Evolutionary conservation across 2,329 filamentous ascomycete genomes (phyloP).

Genomic region (Magnaporthiopsis poae): DNA sequence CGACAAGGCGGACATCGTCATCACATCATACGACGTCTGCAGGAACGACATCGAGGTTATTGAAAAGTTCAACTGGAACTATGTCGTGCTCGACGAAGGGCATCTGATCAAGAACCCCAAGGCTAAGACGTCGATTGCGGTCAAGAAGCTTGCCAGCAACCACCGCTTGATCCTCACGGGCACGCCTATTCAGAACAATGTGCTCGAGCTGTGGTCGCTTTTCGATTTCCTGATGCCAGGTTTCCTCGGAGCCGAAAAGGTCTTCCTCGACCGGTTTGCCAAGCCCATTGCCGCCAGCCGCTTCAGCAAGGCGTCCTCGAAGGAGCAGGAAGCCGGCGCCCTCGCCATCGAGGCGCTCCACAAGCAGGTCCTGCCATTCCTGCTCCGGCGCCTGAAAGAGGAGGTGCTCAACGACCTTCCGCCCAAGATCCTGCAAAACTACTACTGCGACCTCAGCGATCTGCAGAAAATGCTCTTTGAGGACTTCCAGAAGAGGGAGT

Average conservation of each 20-base stretch:
- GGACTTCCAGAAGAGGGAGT: constrained; percentile 88
- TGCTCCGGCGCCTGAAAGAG: constrained; percentile 90
- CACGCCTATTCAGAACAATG: constrained; percentile 96
- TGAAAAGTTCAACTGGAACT: constrained; percentile 79
- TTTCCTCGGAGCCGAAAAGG: constrained; percentile 85
- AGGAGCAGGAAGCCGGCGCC: constrained; percentile 93
- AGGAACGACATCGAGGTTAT: constrained; percentile 87
- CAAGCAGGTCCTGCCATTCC: constrained; percentile 94
- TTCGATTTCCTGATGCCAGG: constrained; percentile 99
- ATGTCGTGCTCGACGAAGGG: constrained; percentile 91
- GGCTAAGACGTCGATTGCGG: constrained; percentile 86
- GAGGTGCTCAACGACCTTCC: constrained; percentile 93
- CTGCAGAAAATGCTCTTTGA: constrained; percentile 92
- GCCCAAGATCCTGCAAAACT: constrained; percentile 97
- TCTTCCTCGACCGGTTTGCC: constrained; percentile 90
- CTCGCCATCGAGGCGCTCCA: constrained; percentile 95
- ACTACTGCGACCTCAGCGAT: constrained; percentile 95
- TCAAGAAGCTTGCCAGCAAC: constrained; percentile 82
- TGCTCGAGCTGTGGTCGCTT: constrained; percentile 90
- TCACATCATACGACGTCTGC: constrained; percentile 96
- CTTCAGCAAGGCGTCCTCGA: constrained; percentile 93
- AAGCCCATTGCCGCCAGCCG: constrained; percentile 91
- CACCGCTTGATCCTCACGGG: constrained; percentile 93
- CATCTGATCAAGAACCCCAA: constrained; percentile 98
- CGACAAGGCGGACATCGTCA: constrained; percentile 75